Conservation (phyloP, 257 asterid genomes). For the Pogostemon cablin region DNA sequence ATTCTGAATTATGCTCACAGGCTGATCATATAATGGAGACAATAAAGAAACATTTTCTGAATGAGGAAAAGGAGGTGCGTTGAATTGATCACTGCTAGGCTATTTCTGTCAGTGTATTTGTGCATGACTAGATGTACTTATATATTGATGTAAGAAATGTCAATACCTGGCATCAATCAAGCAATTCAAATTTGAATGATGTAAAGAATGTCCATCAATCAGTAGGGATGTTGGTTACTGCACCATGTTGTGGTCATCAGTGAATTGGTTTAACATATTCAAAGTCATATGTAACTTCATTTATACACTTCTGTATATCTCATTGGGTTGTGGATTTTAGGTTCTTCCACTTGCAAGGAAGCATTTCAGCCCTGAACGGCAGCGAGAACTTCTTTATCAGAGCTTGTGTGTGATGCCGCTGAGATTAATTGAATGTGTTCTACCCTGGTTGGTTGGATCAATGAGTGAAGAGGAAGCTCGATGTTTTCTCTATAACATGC, state of each 20-base stretch:
- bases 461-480: slow-evolving; percentile 82
- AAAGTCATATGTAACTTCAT: slow-evolving; percentile 18
- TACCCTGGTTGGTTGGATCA: slow-evolving; percentile 95
- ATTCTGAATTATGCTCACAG: slow-evolving; percentile 77
- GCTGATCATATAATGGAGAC: slow-evolving; percentile 94
- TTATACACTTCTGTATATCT: slow-evolving; percentile 28
- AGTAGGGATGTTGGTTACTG: slow-evolving; percentile 19
- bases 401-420: slow-evolving; percentile 97
- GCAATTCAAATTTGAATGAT: slow-evolving; percentile 1
- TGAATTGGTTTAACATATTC: slow-evolving; percentile 14
- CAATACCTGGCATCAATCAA: slow-evolving; percentile 13
- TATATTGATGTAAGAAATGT: slow-evolving; percentile 1
- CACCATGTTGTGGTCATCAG: not conserved
- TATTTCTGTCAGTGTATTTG: slow-evolving; percentile 29
- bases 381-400: slow-evolving; percentile 83
- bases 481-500: slow-evolving; percentile 79
- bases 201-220: slow-evolving; percentile 13
- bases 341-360: slow-evolving; percentile 90
- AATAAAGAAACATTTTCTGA: slow-evolving; percentile 76
- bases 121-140: not conserved
- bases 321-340: slow-evolving; percentile 42
- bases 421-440: slow-evolving; percentile 87
- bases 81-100: slow-evolving; percentile 5
- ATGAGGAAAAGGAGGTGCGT: slow-evolving; percentile 87
- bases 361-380: slow-evolving; percentile 78